These are phyloP conservation scores for Linnemannia zychae DNA, from an alignment of 192 early-diverging fungal genomes.

Conservation along the genomic window DNA sequence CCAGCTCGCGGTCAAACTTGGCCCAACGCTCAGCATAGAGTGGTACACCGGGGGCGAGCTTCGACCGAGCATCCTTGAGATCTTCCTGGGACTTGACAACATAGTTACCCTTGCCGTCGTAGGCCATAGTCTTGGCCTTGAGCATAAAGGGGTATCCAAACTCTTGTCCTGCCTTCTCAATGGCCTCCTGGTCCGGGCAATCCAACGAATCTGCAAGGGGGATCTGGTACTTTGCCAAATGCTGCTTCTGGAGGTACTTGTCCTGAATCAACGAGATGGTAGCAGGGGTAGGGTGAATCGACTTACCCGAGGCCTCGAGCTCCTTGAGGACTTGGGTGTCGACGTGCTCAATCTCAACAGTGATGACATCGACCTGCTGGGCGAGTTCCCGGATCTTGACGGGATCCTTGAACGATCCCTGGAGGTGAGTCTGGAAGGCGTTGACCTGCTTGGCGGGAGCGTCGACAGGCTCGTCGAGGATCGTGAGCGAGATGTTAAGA, in stretches of 20 bases:
- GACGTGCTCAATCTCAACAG: constrained; percentile 99
- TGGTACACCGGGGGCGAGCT: constrained; percentile 73
- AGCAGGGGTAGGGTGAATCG: constrained; percentile 85
- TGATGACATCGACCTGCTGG: constrained; percentile 81
- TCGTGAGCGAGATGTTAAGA: constrained; percentile 85
- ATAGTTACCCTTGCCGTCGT: constrained; percentile 96
- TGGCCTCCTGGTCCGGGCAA: constrained; percentile 66
- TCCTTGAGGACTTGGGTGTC: constrained; percentile 74
- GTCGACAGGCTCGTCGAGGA: constrained; percentile 84
- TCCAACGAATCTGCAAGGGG: constrained; percentile 81
- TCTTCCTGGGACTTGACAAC: constrained; percentile 84
- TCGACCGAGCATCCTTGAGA: constrained; percentile 68
- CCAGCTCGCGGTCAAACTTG: constrained; percentile 92
- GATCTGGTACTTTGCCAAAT: constrained; percentile 74
- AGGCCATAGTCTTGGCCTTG: constrained; percentile 94
- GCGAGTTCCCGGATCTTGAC: constrained; percentile 85
- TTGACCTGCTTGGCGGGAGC: constrained; percentile 92
- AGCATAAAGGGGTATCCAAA: constrained; percentile 97
- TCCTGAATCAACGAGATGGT: constrained; percentile 95
- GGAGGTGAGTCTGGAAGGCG: constrained; percentile 74
- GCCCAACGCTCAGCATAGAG: constrained; percentile 98
- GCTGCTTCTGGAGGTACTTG: constrained; percentile 93
- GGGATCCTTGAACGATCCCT: constrained; percentile 89
- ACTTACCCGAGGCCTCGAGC: constrained; percentile 65
- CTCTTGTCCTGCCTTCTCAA: constrained; percentile 66